Base-by-base conservation (phyloP, 176 grass and related monocot genomes). In the Aegilops bicornis region DNA sequence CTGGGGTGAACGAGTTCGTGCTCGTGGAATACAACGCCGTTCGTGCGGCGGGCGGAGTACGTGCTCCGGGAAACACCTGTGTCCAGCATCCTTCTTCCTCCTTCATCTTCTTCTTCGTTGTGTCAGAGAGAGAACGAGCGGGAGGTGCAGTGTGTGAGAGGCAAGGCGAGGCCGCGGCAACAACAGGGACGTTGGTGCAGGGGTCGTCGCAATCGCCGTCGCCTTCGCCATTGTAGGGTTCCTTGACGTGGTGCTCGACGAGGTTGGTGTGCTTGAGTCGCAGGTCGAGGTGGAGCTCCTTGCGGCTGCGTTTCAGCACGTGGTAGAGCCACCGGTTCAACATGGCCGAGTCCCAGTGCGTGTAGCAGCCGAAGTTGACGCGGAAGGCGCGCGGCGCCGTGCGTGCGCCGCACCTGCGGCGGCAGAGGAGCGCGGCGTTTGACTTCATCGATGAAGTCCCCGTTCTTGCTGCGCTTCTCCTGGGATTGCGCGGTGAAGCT, bases 201-300 rank as follows among this genome's bases (percentile, higher is more conserved):
- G 19, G 10, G 9, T 8, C 33, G 4, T 9, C 8, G 67, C 35
- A 71, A 0, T 67, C 64, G 6, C 16, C 6, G 0, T 19, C 29
- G 65, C 6, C 11, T 15, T n/a, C 8, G 66, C 10, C 66, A 8
- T 9, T 24, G 27, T 29, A 20, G 0, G 19, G 68, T 20, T 71
- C 33, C 9, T 20, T 35, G 2, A 8, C 33, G 20, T 39, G 10
- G 68, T 39, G 10, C 19, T 70, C 68, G 17, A 19, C 33, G 19
- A 10, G 9, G 0, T 16, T 2, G 64, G 64, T 7, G 19, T n/a
- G 33, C 68, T 71, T 1, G 19, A 70, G 45, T 22, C 66, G 65
- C 30, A 82, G 31, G 66, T 58, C 80, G 12, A 82, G 30, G 47
- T 25, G 27, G 47, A 77, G 74, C 74, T 58, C 74, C 22, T 37